A percentile compares a stretch with the other conserved stretches of the same genome.
These are phyloP conservation scores for Lizonia empirigonia DNA, from an alignment of 2,329 filamentous ascomycete genomes.

Conservation along the genomic window DNA sequence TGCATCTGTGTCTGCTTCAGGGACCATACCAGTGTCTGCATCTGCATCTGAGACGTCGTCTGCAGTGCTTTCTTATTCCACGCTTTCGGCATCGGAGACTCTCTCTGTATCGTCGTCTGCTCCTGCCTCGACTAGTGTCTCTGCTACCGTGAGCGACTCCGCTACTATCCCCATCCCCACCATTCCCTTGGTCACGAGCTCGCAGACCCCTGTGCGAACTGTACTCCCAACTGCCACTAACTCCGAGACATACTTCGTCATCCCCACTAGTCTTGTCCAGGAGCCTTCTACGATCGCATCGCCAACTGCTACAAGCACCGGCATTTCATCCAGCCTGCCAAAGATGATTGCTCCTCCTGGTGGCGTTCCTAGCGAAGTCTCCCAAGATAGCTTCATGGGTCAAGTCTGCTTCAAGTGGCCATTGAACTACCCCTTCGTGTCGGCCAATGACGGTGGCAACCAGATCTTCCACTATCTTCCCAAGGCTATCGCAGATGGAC, in stretches of 20 bases:
- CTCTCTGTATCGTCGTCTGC: constrained; percentile 6
- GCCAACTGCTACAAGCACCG: constrained; percentile 53
- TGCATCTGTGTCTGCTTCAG: neutral
- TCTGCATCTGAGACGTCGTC: constrained; percentile 2
- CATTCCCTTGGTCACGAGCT: constrained; percentile 26
- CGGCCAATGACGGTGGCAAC: constrained; percentile 71
- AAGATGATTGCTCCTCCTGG: constrained; percentile 75
- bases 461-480: constrained; percentile 87
- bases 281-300: constrained; percentile 56
- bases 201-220: constrained; percentile 44
- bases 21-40: neutral
- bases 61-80: constrained; percentile 2
- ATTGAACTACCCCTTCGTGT: constrained; percentile 84
- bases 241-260: constrained; percentile 53
- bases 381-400: constrained; percentile 71
- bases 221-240: constrained; percentile 56
- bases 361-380: constrained; percentile 58
- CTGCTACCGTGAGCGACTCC: constrained; percentile 13
- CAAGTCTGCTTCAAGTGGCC: constrained; percentile 83
- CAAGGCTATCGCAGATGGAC: constrained; percentile 68
- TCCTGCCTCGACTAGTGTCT: constrained; percentile 7
- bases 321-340: constrained; percentile 71
- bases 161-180: constrained; percentile 24
- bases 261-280: constrained; percentile 67
- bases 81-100: constrained; percentile 14